Base-by-base conservation (phyloP, 2,329 filamentous ascomycete species). In the Neofusicoccum laricinum region DNA sequence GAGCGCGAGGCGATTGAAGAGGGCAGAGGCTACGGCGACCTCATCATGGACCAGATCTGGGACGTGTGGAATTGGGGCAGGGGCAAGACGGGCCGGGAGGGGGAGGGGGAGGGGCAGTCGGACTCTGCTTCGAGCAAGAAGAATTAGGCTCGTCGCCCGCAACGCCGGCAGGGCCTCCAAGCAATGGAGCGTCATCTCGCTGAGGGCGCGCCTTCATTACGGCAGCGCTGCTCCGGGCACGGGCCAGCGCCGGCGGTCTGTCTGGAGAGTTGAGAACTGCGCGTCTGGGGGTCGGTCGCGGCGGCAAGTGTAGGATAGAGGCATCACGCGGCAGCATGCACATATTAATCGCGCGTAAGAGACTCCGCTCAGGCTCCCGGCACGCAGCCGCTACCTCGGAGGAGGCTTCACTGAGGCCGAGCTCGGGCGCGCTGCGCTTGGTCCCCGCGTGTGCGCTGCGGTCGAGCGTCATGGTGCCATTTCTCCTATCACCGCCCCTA, bases 41-140 rank as follows among this genome's bases (percentile, higher is more conserved):
- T 81, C 68, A 81, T 81, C 49, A 71, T 77, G 67, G 78, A 79
- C 50, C 79, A 81, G 72, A 77, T 81, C 62, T 80, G 77, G 78
- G 79, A 81, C 50, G 79, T 81, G 61, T 79, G 77, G 77, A 80
- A 76, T 71, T 78, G 78, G 76, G 77, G 78, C 48, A 75, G 77
- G 71, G 75, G 73, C 67, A 72, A 70, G 41, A 68, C 71, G 66
- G 67, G 69, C 11, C 68, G 71, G 62, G 71, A 71, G 66, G 70
- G 69, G 30, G 40, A 61, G 36, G 14, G 38, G 4, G 48, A 41
- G 19, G 40, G 30, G 17, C 41, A 38, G 36, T 12, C 36, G 36
- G 36, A 38, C 11, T 30, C 25, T 30, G 5, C 25, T 30, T 38
- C 14, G n/a, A 43, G 38, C 21, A 15, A 25, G 40, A 59, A 59